phyloP scores from a whole-genome alignment of 345 rosid species.

The Ceriops tagal region DNA sequence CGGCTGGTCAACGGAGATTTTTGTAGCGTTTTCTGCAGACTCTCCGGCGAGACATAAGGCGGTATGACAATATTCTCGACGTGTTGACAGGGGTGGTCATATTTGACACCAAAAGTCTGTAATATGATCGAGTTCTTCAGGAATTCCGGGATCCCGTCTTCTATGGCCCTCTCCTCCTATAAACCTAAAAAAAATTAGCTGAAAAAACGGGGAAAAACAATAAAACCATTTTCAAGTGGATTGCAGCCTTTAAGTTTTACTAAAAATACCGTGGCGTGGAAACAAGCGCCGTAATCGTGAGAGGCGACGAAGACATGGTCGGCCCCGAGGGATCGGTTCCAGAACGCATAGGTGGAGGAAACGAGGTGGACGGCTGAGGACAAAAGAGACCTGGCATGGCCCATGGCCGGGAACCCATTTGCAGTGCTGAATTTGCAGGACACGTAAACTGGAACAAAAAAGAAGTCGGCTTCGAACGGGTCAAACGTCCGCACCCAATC shows the following conservation, averaged over 20 bases:
- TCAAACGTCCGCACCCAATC: conserved; percentile 56
- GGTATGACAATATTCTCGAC: conserved; percentile 85
- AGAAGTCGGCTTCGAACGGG: conserved; percentile 82
- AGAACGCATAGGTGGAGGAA: conserved; percentile 54
- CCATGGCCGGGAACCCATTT: conserved; percentile 91
- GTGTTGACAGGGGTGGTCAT: conserved; percentile 82
- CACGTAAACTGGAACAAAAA: conserved; percentile 92
- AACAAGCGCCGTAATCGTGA: conserved; percentile 92
- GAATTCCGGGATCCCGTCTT: conserved; percentile 80
- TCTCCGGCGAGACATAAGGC: conserved; percentile 77
- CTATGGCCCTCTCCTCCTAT: conserved; percentile 79
- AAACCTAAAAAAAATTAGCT: not conserved
- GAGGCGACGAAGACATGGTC: conserved; percentile 94
- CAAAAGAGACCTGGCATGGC: conserved; percentile 73
- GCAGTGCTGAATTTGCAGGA: conserved; percentile 87
- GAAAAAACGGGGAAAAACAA: not conserved
- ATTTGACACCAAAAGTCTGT: conserved; percentile 86
- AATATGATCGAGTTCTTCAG: conserved; percentile 72
- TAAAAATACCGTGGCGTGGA: conserved; percentile 74
- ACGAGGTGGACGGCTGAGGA: conserved; percentile 61
- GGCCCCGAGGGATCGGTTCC: conserved; percentile 77
- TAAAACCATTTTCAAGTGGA: not conserved
- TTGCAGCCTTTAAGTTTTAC: not conserved
- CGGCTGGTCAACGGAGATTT: conserved; percentile 39
- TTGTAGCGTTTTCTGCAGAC: conserved; percentile 40